These are phyloP conservation scores for Botrytis deweyae DNA, from an alignment of 2,329 filamentous ascomycete genomes.

Conservation along the genomic window DNA sequence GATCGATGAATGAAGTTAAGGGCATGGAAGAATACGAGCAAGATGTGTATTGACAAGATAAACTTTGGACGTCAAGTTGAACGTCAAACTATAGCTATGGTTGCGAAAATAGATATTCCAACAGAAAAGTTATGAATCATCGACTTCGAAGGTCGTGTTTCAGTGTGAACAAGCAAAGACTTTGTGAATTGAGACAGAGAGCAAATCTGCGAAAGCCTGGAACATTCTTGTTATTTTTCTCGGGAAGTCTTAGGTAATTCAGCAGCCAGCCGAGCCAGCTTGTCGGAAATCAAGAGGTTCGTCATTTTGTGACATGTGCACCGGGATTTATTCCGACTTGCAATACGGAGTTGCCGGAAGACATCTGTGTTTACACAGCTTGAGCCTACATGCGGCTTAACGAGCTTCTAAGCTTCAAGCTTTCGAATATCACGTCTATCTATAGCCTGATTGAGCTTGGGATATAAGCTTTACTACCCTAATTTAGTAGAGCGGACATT, in stretches of 20 bases:
- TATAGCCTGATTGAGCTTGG: not conserved
- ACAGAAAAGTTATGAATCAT: not conserved
- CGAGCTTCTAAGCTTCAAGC: not conserved
- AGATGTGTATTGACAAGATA: not conserved
- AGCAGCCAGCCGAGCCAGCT: not conserved
- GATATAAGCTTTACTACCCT: not conserved
- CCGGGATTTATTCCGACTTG: not conserved
- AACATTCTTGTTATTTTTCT: not conserved
- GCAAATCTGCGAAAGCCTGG: not conserved
- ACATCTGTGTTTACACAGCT: not conserved
- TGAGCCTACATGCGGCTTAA: not conserved
- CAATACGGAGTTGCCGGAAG: not conserved
- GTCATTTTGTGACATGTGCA: too few species aligned
- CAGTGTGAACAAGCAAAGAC: not conserved
- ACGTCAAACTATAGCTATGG: not conserved
- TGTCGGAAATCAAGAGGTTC: not conserved
- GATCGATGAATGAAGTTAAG: not conserved
- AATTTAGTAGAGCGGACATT: not conserved
- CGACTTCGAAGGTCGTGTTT: not conserved
- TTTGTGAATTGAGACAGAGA: not conserved
- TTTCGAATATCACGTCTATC: not conserved
- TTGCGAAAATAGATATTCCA: not conserved
- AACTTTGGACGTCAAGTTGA: not conserved
- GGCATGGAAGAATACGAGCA: not conserved
- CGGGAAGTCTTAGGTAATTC: not conserved